Base-by-base conservation (phyloP, 805 yeast genomes). In the Wickerhamomyces bisporus region DNA sequence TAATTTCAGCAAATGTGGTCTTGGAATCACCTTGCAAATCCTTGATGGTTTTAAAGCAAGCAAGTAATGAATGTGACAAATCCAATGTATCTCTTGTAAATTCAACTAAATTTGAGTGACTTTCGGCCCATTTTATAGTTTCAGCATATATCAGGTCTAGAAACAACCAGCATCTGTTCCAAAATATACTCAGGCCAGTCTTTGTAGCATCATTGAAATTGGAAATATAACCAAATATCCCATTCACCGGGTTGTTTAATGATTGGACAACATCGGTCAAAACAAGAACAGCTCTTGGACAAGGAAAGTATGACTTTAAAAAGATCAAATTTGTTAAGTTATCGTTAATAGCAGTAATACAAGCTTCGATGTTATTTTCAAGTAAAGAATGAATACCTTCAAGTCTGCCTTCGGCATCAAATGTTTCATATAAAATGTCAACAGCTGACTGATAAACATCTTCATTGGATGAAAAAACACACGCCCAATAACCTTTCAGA, bases 1-100 rank as follows among this genome's bases (percentile, higher is more conserved):
- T 67, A 25, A 84, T 70, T 19, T 70, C 70, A 9, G 63, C 56
- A 40, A 82, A 71, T n/a, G 83, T 53, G 15, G 60, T 57, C 37
- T 48, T 43, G 9, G 50, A 34, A 20, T 40, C 38, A 40, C 50
- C 53, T 8, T 49, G 46, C 6, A 60, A 59, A 0, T 65, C 57
- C 17, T 54, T 49, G 7, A 70, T 59, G n/a, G 72, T 65, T 41
- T 79, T 66, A 51, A 75, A 83, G 2, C 89, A 76, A 39, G 73
- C 79, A n/a, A 89, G 56, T 25, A 89, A 62, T 2, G 70, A 58
- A 43, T 81, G 79, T 41, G 95, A 81, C 24, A 86, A 66, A 48
- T 89, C 96, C 35, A 91, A 67, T 0, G 86, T 80, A 53, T 87
- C 96, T 56, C 95, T 74, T 3, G 96, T 85, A 49, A 87, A 89